Base-by-base conservation (phyloP, 108 stramenopile genomes). In the Cafeteria roenbergensis region DNA sequence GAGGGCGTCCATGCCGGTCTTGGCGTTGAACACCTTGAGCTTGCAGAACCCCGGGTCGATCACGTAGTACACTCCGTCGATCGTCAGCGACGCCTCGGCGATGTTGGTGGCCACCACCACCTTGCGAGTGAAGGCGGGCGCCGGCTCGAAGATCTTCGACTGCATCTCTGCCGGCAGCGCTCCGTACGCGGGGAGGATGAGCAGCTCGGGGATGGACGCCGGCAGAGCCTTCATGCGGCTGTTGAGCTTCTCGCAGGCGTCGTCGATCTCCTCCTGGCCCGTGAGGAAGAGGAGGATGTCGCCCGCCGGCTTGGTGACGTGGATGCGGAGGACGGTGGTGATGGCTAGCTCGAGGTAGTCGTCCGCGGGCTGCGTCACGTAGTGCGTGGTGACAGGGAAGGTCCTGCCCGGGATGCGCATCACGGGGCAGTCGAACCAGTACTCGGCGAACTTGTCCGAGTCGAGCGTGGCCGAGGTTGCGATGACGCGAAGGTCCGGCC, bases 51-150 rank as follows among this genome's bases (percentile, higher is more conserved):
- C 97, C 55, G 97, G 97, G 80, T 98, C 97, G 30, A 98, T 88
- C 14, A 98, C 97, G 68, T 98, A 98, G 76, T 93, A 94, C 64
- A 98, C 94, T 2, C 97, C 97, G 76, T 98, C 97, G 71, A 98
- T 94, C 33, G 97, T 98, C 62, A 98, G 71, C 8, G 92, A 93
- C 12, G 97, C 94, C 75, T 98, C 97, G 26, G 97, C 97, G 71
- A 98, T 99, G 68, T 99, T 99, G 25, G 94, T 99, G 25, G 97
- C 94, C 14, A 99, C 89, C 0, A 99, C 82, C 63, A 86, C 88
- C 73, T 95, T 98, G 37, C 97, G 85, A 2, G 90, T 65, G 27
- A 94, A 92, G 21, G 77, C 64, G 8, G 97, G 97, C 42, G 96
- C 91, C 6, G 93, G 93, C 67, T 98, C 96, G 75, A 98, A 98